Conservation (phyloP, 768 basidiomycete species). For the Collybiopsis luxurians region DNA sequence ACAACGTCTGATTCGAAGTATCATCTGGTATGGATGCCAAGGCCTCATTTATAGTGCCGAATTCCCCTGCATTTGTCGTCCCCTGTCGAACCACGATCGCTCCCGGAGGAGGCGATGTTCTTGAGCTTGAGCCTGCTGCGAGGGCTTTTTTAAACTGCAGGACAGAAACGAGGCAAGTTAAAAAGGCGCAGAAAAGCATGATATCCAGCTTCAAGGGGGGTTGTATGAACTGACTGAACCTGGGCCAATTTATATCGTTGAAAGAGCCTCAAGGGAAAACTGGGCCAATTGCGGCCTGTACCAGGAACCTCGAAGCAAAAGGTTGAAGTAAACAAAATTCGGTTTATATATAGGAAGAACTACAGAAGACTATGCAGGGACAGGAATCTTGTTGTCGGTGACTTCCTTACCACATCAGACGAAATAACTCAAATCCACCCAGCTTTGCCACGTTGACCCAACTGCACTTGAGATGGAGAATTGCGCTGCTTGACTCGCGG, state of each 20-base stretch:
- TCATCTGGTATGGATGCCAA: conserved; percentile 40
- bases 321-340: too few relatives aligned
- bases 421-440: conserved; percentile 43
- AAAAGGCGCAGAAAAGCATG: too few relatives aligned
- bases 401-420: conserved; percentile 16
- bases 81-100: conserved; percentile 40
- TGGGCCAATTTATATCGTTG: too few relatives aligned
- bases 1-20: conserved; percentile 34
- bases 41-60: conserved; percentile 35
- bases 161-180: too few relatives aligned
- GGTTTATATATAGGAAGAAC: too few relatives aligned
- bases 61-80: conserved; percentile 38
- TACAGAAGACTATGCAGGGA: too few relatives aligned
- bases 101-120: conserved; percentile 41
- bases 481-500: conserved; percentile 30
- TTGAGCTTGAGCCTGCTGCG: conserved; percentile 31
- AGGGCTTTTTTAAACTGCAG: conserved; percentile 8
- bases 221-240: too few relatives aligned
- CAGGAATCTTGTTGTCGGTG: too few relatives aligned
- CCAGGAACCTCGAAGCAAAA: too few relatives aligned
- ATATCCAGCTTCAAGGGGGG: too few relatives aligned
- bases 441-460: conserved; percentile 41
- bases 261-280: background rate
- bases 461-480: conserved; percentile 44
- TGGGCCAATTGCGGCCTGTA: background rate